Conservation (phyloP, 169 alveolate species). For the Eimeria brunetti region DNA sequence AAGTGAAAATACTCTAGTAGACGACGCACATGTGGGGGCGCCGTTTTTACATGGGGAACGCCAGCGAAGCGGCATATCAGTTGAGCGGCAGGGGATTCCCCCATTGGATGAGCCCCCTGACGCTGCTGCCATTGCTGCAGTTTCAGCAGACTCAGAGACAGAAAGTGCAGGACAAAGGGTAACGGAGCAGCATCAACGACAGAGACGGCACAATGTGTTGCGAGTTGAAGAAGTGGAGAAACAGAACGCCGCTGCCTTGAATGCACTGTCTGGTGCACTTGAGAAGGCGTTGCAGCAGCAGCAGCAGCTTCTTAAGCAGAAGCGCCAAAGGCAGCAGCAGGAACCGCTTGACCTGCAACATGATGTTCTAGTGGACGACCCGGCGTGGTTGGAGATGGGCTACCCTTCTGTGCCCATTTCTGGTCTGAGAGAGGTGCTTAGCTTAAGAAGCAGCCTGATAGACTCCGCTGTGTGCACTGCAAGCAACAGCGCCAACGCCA, state of each 20-base stretch:
- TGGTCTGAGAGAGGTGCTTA: neutral
- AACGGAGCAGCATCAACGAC: conserved; percentile 18
- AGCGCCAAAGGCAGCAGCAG: conserved; percentile 14
- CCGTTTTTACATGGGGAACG: neutral
- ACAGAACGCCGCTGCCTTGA: conserved; percentile 2
- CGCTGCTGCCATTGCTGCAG: conserved; percentile 10
- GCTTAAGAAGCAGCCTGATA: neutral
- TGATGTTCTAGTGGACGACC: neutral
- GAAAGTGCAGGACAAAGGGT: neutral
- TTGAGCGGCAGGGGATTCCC: neutral
- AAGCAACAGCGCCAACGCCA: conserved; percentile 20
- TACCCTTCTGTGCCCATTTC: neutral
- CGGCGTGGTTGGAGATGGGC: conserved; percentile 2
- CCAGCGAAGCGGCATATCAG: neutral
- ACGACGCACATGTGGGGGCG: neutral
- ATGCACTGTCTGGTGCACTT: conserved; percentile 41
- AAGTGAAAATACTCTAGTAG: neutral
- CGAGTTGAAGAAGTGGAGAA: neutral
- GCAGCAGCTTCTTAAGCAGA: conserved; percentile 45
- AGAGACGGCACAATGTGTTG: neutral
- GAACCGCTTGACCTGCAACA: neutral
- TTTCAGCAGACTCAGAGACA: neutral
- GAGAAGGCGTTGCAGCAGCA: conserved; percentile 26
- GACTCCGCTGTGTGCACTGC: conserved; percentile 15
- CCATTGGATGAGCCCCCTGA: neutral